Percentiles rank a stretch among this genome's conserved stretches.
Conservation (phyloP, 1,139 yeast species). For the Candida labiduridarum region DNA sequence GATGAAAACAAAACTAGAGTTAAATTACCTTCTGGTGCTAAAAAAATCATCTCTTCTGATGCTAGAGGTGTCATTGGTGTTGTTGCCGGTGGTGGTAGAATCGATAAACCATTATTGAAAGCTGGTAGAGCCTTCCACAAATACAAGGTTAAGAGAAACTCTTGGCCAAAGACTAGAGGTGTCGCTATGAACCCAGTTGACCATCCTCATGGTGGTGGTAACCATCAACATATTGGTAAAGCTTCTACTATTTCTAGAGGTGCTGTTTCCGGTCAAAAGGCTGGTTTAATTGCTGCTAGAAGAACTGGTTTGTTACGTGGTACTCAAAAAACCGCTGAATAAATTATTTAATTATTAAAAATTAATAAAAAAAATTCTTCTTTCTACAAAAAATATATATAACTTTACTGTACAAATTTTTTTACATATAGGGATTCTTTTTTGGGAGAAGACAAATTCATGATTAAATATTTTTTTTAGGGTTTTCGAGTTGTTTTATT, state of each 20-base stretch:
- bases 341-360: conserved; percentile 38
- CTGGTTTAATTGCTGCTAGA: conserved; percentile 99
- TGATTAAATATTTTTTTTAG: conserved; percentile 12
- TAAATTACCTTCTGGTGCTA: conserved; percentile 98
- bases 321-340: conserved; percentile 95
- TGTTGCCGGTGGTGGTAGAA: conserved; percentile 99
- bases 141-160: conserved; percentile 98
- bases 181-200: conserved; percentile 99
- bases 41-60: conserved; percentile 90
- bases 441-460: conserved; percentile 5
- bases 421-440: conserved; percentile 8
- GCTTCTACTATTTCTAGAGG: conserved; percentile 99
- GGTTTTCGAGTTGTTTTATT: conserved; percentile 11
- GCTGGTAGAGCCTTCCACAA: conserved; percentile 99
- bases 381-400: no score
- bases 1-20: conserved; percentile 99
- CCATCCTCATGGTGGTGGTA: conserved; percentile 99
- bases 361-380: no score
- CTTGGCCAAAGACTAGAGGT: conserved; percentile 99
- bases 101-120: conserved; percentile 98
- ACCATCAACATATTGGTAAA: conserved; percentile 99
- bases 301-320: conserved; percentile 99
- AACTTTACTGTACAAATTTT: conserved; percentile 6
- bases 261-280: conserved; percentile 99
- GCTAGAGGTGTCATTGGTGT: conserved; percentile 99